These are phyloP conservation scores for Fusarium sp. DNA, from an alignment of 2,329 filamentous ascomycete genomes.

Conservation along the genomic window DNA sequence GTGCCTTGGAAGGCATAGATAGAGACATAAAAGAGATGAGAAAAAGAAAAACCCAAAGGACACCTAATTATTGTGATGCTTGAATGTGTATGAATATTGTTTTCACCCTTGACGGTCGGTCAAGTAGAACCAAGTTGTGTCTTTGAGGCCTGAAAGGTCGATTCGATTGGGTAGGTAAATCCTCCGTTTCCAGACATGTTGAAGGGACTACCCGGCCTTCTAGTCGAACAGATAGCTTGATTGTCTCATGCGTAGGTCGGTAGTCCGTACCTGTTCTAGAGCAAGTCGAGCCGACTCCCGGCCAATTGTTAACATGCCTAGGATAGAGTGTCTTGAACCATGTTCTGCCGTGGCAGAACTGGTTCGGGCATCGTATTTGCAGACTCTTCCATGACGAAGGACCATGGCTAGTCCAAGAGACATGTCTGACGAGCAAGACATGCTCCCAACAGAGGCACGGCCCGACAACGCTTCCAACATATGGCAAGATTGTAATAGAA, in stretches of 20 bases:
- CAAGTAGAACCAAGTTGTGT: neutral
- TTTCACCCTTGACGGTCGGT: neutral
- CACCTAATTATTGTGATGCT: neutral
- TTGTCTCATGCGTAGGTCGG: neutral
- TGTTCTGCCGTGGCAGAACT: neutral
- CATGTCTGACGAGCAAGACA: neutral
- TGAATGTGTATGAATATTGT: neutral
- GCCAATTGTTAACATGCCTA: neutral
- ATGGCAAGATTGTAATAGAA: neutral
- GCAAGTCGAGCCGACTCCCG: neutral
- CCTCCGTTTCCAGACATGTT: neutral
- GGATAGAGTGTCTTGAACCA: neutral
- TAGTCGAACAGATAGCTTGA: neutral
- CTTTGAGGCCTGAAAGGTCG: neutral
- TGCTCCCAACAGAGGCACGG: neutral
- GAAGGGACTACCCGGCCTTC: neutral
- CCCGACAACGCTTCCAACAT: neutral
- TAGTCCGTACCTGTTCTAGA: neutral
- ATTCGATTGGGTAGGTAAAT: neutral
- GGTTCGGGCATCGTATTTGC: neutral
- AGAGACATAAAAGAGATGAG: neutral
- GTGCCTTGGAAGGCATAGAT: neutral
- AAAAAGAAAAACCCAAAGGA: neutral
- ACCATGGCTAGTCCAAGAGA: neutral
- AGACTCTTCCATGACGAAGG: neutral